phyloP scores from a whole-genome alignment of 192 early-diverging fungal genomes.

The Pilaira anomala region DNA sequence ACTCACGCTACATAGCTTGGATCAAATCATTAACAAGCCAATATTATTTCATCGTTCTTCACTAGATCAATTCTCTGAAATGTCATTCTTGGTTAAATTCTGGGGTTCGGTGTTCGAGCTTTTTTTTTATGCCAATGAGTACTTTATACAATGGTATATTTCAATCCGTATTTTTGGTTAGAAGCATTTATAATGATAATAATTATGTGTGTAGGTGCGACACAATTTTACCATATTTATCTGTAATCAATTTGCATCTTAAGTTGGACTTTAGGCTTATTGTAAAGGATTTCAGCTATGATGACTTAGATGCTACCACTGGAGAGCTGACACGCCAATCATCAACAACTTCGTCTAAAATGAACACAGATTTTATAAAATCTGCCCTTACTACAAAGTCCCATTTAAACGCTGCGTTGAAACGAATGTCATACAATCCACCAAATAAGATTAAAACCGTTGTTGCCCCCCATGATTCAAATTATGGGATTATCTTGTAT shows the following conservation, averaged over 20 bases:
- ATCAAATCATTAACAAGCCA: slow-evolving; percentile 13
- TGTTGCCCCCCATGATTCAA: not conserved
- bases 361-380: not conserved
- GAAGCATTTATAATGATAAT: slow-evolving; percentile 3
- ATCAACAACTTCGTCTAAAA: slow-evolving; percentile 7
- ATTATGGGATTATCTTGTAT: slow-evolving; percentile 14
- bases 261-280: slow-evolving; percentile 12
- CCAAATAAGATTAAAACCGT: not conserved
- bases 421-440: slow-evolving; percentile 1
- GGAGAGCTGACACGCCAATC: slow-evolving; percentile 15
- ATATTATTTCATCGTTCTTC: slow-evolving; percentile 11
- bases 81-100: slow-evolving; percentile 16
- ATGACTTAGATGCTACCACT: slow-evolving; percentile 8
- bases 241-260: slow-evolving; percentile 6
- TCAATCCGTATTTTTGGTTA: slow-evolving; percentile 9
- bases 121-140: slow-evolving; percentile 14
- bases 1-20: slow-evolving; percentile 12
- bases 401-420: slow-evolving; percentile 11
- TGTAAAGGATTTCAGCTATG: slow-evolving; percentile 6
- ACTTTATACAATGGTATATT: slow-evolving; percentile 15
- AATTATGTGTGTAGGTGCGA: slow-evolving; percentile 7
- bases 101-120: slow-evolving; percentile 7
- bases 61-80: slow-evolving; percentile 14
- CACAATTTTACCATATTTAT: slow-evolving; percentile 12
- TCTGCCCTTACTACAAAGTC: slow-evolving; percentile 6